Evolutionary conservation across 352 stramenopile genomes (phyloP).

Genomic region (Globisporangium perplexum): DNA sequence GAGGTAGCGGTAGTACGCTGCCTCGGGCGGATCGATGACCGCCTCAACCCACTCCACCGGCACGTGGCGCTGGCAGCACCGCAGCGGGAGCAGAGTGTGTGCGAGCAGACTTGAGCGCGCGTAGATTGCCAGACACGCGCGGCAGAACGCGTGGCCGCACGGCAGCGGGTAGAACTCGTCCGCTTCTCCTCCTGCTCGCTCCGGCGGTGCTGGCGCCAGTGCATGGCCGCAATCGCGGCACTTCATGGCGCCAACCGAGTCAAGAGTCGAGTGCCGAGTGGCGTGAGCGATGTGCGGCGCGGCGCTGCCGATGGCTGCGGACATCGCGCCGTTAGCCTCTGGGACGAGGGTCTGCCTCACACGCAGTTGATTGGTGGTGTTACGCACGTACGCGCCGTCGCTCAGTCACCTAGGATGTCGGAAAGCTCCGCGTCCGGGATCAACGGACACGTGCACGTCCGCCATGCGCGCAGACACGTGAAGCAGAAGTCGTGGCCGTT

Average conservation of each 20-base stretch:
- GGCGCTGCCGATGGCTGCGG: neutral
- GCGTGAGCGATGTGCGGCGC: neutral
- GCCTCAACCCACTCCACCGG: slow-evolving; percentile 19
- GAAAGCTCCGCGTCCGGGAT: slow-evolving; percentile 51
- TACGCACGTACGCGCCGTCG: neutral
- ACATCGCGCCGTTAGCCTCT: neutral
- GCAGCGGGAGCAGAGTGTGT: slow-evolving; percentile 18
- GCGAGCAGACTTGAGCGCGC: slow-evolving; percentile 18
- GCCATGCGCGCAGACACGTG: slow-evolving; percentile 50
- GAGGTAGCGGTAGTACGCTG: slow-evolving; percentile 37
- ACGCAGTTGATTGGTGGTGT: neutral
- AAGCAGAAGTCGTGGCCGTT: slow-evolving; percentile 78
- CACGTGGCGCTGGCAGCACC: slow-evolving; percentile 32
- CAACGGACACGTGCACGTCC: slow-evolving; percentile 44
- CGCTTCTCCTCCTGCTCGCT: no score
- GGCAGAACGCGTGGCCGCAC: slow-evolving; percentile 36
- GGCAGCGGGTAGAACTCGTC: slow-evolving; percentile 24
- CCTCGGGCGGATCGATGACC: slow-evolving; percentile 29
- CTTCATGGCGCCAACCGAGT: neutral
- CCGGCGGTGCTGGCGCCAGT: no score
- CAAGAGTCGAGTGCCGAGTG: neutral
- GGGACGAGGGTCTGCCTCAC: neutral
- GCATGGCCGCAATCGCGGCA: slow-evolving; percentile 1
- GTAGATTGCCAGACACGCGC: slow-evolving; percentile 17
- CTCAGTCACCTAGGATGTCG: slow-evolving; percentile 46